phyloP scores from a whole-genome alignment of 345 rosid species.

The Gossypium raimondii region DNA sequence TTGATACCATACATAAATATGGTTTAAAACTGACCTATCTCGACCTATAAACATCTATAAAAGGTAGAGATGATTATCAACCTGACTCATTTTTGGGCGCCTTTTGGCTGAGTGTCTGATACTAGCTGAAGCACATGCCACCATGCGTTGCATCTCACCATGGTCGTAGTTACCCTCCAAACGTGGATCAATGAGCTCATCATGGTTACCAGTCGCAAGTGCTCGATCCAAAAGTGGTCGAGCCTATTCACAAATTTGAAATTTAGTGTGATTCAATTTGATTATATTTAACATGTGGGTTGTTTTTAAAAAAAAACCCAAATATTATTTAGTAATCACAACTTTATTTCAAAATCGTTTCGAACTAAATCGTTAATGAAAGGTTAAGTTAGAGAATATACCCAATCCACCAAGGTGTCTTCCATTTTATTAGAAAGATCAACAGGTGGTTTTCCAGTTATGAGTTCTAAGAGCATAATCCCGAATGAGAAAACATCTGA shows the following conservation, averaged over 20 bases:
- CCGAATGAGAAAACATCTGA: constrained; percentile 97
- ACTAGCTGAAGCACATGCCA: constrained; percentile 81
- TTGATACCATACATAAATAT: too few relatives aligned
- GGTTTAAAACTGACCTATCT: too few relatives aligned
- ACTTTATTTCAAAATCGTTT: too few relatives aligned
- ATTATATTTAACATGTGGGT: too few relatives aligned
- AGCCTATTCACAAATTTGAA: constrained; percentile 41
- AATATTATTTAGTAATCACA: too few relatives aligned
- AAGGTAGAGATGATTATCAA: constrained; percentile 2
- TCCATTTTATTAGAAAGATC: constrained; percentile 53
- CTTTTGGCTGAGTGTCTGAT: constrained; percentile 81
- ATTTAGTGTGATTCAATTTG: too few relatives aligned
- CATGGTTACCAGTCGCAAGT: constrained; percentile 49
- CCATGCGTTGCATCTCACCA: constrained; percentile 66
- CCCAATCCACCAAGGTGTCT: constrained; percentile 96
- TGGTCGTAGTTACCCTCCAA: constrained; percentile 55
- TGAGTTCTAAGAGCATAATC: constrained; percentile 81
- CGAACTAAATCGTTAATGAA: neutral
- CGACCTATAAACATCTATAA: too few relatives aligned
- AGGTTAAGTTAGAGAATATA: constrained; percentile 9
- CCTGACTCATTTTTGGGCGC: constrained; percentile 98
- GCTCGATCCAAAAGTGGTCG: constrained; percentile 49
- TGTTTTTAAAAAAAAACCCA: too few relatives aligned
- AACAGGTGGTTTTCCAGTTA: constrained; percentile 76
- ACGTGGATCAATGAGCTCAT: constrained; percentile 45